phyloP scores from a whole-genome alignment of 106 monocot species.

The Phalaenopsis aphrodite region DNA sequence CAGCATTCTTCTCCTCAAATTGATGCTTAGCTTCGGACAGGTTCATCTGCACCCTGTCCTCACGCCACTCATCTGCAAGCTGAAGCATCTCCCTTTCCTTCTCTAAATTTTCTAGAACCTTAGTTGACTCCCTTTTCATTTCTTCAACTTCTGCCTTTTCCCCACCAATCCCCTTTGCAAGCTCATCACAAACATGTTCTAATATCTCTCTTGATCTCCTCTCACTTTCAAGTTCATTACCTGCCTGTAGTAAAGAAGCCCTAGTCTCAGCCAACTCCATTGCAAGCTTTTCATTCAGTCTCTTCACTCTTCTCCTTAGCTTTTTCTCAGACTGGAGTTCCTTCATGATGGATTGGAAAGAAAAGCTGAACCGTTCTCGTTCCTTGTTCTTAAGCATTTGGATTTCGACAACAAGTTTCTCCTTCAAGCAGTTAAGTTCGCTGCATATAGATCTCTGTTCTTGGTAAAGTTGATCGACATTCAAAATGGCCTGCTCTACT shows the following conservation, averaged over 20 bases:
- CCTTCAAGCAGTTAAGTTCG: constrained; percentile 12
- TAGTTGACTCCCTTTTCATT: constrained; percentile 40
- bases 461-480: constrained; percentile 31
- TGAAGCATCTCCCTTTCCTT: constrained; percentile 85
- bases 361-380: constrained; percentile 25
- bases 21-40: constrained; percentile 59
- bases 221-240: constrained; percentile 47
- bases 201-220: constrained; percentile 47
- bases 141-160: constrained; percentile 52
- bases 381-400: constrained; percentile 33
- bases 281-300: constrained; percentile 44
- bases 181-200: constrained; percentile 51
- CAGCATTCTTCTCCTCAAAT: constrained; percentile 77
- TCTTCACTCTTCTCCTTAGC: constrained; percentile 43
- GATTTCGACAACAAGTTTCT: constrained; percentile 29
- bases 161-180: constrained; percentile 45
- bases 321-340: constrained; percentile 50
- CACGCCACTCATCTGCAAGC: constrained; percentile 64
- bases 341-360: constrained; percentile 31
- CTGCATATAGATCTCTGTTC: constrained; percentile 15
- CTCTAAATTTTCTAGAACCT: constrained; percentile 48
- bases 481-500: constrained; percentile 36
- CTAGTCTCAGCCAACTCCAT: constrained; percentile 28
- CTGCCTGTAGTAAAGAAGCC: constrained; percentile 26
- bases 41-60: constrained; percentile 85